phyloP scores from a whole-genome alignment of 2,329 filamentous ascomycete species.

The Colletotrichum paranaense region DNA sequence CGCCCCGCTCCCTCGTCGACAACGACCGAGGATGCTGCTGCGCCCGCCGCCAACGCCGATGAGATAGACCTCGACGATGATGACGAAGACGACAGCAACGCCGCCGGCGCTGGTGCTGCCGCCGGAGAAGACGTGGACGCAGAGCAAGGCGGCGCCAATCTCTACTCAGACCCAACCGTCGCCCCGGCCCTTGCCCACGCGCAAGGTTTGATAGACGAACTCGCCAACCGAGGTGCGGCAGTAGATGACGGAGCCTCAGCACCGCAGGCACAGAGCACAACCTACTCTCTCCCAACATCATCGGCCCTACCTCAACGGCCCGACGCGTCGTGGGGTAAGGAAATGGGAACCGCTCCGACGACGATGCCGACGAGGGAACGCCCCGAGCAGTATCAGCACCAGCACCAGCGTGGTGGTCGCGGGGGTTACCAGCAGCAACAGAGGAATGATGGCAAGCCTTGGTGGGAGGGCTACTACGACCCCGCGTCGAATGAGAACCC shows the following conservation, averaged over 20 bases:
- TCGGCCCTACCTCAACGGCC: constrained; percentile 26
- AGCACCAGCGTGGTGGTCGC: neutral
- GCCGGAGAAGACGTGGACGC: constrained; percentile 11
- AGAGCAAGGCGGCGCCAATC: constrained; percentile 19
- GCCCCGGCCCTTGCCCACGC: constrained; percentile 34
- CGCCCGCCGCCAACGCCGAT: constrained; percentile 48
- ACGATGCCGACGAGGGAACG: constrained; percentile 19
- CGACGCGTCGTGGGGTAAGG: constrained; percentile 30
- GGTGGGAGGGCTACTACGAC: constrained; percentile 78
- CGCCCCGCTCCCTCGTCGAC: constrained; percentile 15
- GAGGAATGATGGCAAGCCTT: constrained; percentile 48
- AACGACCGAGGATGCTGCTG: constrained; percentile 14
- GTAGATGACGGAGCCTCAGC: neutral
- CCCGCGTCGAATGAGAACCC: constrained; percentile 78
- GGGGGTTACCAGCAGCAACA: neutral
- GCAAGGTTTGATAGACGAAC: constrained; percentile 32
- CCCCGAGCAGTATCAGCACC: neutral
- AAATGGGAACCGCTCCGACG: constrained; percentile 15
- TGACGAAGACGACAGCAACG: constrained; percentile 34
- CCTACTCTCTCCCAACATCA: neutral
- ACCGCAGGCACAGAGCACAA: constrained; percentile 7
- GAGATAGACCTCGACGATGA: constrained; percentile 59
- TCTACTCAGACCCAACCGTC: constrained; percentile 15
- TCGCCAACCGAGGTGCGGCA: neutral
- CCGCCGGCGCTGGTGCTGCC: constrained; percentile 47